Conservation (phyloP, 345 rosid genomes). For the Melaleuca alternifolia region DNA sequence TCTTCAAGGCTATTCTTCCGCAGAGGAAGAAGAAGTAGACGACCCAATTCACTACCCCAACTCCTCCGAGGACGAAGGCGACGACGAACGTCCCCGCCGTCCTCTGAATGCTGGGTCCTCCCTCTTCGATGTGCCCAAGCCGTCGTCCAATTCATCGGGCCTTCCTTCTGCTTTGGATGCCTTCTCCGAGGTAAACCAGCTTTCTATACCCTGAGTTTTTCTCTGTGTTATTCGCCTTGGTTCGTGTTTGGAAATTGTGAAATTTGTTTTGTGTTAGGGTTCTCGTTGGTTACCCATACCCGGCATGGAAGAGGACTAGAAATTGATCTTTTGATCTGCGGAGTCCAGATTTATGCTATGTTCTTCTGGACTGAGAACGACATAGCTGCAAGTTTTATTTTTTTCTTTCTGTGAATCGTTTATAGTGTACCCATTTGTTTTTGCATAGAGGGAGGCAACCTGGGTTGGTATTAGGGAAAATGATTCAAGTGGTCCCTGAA, state of each 20-base stretch:
- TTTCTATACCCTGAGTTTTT: not conserved
- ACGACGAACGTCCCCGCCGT: conserved; percentile 8
- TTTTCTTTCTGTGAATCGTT: not conserved
- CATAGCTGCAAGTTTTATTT: not conserved
- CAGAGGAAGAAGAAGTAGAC: conserved; percentile 55
- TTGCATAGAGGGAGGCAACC: not conserved
- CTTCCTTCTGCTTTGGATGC: conserved; percentile 84
- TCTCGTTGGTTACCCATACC: not conserved
- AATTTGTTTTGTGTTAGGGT: not conserved
- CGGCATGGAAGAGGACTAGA: not conserved
- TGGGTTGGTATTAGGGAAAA: not conserved
- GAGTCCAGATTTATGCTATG: not conserved
- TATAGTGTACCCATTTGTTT: not conserved
- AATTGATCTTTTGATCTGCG: not conserved
- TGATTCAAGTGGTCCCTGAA: no score
- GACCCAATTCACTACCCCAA: conserved; percentile 8
- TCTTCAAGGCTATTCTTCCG: conserved; percentile 77
- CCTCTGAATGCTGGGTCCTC: conserved; percentile 16
- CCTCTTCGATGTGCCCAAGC: conserved; percentile 26
- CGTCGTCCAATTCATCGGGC: conserved; percentile 25
- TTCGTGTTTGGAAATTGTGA: not conserved
- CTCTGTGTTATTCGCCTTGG: not conserved
- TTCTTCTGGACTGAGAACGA: not conserved
- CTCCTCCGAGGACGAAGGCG: conserved; percentile 37
- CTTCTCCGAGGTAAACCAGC: conserved; percentile 58